These are phyloP conservation scores for Cryptosporidium felis DNA, from an alignment of 169 alveolate genomes.

Conservation along the genomic window DNA sequence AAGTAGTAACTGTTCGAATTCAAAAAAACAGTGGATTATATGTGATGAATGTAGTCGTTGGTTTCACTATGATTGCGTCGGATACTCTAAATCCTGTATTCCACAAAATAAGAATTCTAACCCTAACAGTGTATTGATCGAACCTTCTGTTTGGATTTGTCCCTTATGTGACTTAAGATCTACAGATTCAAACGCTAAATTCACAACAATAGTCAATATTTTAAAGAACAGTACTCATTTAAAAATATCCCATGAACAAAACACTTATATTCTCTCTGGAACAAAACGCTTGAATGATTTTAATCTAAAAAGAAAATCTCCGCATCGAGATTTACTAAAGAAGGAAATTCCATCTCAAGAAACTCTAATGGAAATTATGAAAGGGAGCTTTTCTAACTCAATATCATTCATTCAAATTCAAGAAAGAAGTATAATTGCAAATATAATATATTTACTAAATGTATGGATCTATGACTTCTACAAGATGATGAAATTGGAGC, in stretches of 20 bases:
- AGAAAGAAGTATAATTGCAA: conserved; percentile 39
- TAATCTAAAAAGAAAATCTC: no score
- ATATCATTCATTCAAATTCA: conserved; percentile 22
- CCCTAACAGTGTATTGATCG: background rate
- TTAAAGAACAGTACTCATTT: background rate
- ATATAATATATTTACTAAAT: background rate
- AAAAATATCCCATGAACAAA: background rate
- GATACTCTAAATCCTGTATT: background rate
- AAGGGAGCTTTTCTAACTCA: background rate
- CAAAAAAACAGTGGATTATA: background rate
- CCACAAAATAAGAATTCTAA: background rate
- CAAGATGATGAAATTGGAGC: background rate
- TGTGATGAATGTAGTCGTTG: conserved; percentile 55
- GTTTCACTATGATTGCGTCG: conserved; percentile 49
- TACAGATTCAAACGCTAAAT: background rate
- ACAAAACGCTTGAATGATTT: no score
- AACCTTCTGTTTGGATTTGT: conserved; percentile 7
- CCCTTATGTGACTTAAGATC: conserved; percentile 31
- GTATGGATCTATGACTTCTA: conserved; percentile 45
- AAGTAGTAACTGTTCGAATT: background rate
- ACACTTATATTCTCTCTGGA: conserved; percentile 6
- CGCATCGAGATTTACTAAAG: no score
- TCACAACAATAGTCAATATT: background rate
- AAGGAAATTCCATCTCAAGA: conserved; percentile 35
- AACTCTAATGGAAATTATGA: background rate